A percentile compares a stretch with the other conserved stretches of the same genome.
phyloP scores from a whole-genome alignment of 23 red algal species.

The Gracilaria caudata region DNA sequence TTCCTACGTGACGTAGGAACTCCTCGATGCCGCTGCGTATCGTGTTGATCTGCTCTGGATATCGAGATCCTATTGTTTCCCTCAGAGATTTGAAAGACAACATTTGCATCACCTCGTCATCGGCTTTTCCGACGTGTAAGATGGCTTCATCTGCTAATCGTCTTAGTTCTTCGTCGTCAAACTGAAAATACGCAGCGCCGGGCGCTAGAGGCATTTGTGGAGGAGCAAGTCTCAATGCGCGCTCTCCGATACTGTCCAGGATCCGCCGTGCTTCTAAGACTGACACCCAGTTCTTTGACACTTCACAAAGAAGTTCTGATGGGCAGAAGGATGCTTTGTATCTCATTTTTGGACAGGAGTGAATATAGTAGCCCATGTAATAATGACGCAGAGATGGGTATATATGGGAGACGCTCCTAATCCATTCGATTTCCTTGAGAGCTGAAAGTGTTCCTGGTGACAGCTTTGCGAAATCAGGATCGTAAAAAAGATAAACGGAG shows the following conservation, averaged over 20 bases:
- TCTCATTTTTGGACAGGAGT: slow-evolving; percentile 87
- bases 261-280: slow-evolving; percentile 31
- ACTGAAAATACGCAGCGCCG: slow-evolving; percentile 24
- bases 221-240: slow-evolving; percentile 37
- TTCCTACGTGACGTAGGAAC: slow-evolving; percentile 55
- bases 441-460: slow-evolving; percentile 85
- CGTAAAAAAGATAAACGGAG: slow-evolving; percentile 91
- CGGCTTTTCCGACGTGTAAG: slow-evolving; percentile 12
- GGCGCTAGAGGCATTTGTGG: slow-evolving; percentile 14
- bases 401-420: slow-evolving; percentile 12
- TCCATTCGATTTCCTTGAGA: slow-evolving; percentile 85
- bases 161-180: slow-evolving; percentile 38
- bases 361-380: slow-evolving; percentile 98
- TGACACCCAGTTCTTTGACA: slow-evolving; percentile 73
- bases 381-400: slow-evolving; percentile 71
- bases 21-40: slow-evolving; percentile 20
- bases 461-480: slow-evolving; percentile 76
- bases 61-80: slow-evolving; percentile 14
- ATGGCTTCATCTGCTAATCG: slow-evolving; percentile 25
- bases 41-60: slow-evolving; percentile 24
- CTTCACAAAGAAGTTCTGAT: slow-evolving; percentile 85
- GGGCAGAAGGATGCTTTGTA: slow-evolving; percentile 82
- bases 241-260: slow-evolving; percentile 28
- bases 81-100: slow-evolving; percentile 12
- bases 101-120: slow-evolving; percentile 34